Evolutionary conservation across 208 protist genomes (phyloP), one percentile per base, ranked within the genome.

Genomic region (Zelonia costaricensis): DNA sequence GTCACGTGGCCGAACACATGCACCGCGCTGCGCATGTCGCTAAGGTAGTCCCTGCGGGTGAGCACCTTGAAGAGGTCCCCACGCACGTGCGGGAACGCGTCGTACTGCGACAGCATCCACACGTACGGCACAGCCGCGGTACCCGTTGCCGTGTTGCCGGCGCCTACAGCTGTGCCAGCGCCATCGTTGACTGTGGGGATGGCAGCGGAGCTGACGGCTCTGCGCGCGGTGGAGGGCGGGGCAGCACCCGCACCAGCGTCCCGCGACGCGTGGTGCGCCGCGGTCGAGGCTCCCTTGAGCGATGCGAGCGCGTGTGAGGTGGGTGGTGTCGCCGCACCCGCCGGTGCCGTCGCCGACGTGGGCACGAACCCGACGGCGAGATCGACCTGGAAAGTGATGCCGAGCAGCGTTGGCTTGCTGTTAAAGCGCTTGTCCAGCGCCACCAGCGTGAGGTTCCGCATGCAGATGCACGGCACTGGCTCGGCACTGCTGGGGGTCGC

Each of bases 1-100:
- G 36, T 60, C 54, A 38, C 5, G 27, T 60, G 40, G 40, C 38
- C 39, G 9, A 60, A 39, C 16, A 49, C 16, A 16, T 35, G 12
- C 28, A 60, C 54, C 0, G 44, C 54, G 25, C 12, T 1, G 1
- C 15, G 31, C 38, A 44, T 47, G n/a, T 25, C 25, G 40, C 54
- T 49, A 15, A 60, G 3, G 42, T 60, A 60, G 22, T 23, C 15
- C n/a, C 18, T 25, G 23, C 40, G 36, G 6, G 54, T 60, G 7
- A 60, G 54, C 38, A 3, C 28, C 54, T 15, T 13, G 20, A 60
- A 35, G 6, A 60, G 23, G 18, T n/a, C 13, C 40, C 22, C n/a
- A 27, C 27, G 54, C 12, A 60, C 15, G 1, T 4, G 10, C 2
- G 54, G 54, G 31, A 60, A 60, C n/a, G 54, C 40, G 10, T 33